Evolutionary conservation across 73 alveolate species (phyloP).

Genomic region (Breviolum minutum): DNA sequence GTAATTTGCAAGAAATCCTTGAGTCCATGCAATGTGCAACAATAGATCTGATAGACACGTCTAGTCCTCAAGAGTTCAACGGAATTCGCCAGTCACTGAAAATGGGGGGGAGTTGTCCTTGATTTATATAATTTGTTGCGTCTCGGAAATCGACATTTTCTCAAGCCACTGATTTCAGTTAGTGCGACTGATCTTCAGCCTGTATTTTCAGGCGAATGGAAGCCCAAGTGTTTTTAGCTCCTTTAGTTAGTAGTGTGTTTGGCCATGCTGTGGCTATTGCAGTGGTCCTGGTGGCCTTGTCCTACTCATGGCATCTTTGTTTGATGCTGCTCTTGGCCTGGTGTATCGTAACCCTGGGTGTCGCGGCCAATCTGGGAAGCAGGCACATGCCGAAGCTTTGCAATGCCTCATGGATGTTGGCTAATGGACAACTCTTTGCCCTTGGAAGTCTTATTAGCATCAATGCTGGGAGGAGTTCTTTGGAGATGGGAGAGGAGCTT

Average conservation of each 20-base stretch:
- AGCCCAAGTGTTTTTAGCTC: background rate
- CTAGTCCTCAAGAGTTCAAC: too few species aligned
- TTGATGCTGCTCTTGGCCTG: conserved; percentile 36
- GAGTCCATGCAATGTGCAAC: too few species aligned
- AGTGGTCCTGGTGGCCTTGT: conserved; percentile 29
- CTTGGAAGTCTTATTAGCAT: conserved; percentile 3
- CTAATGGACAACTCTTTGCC: background rate
- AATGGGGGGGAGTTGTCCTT: too few species aligned
- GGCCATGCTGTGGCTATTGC: conserved; percentile 25
- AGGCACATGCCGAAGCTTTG: background rate
- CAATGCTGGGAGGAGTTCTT: background rate
- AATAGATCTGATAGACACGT: too few species aligned
- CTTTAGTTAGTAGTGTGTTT: background rate
- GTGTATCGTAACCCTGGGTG: conserved; percentile 34
- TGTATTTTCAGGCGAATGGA: too few species aligned
- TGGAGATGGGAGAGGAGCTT: background rate
- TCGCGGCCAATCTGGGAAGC: conserved; percentile 19
- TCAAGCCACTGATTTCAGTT: too few species aligned
- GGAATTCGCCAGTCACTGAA: too few species aligned
- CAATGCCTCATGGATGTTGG: conserved; percentile 33
- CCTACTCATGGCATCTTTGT: conserved; percentile 9
- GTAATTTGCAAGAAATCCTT: too few species aligned
- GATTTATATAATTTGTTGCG: background rate
- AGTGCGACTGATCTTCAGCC: too few species aligned
- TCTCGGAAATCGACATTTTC: too few species aligned